These are phyloP conservation scores for Halophytophthora batemanensis DNA, from an alignment of 352 stramenopile genomes.

Conservation along the genomic window DNA sequence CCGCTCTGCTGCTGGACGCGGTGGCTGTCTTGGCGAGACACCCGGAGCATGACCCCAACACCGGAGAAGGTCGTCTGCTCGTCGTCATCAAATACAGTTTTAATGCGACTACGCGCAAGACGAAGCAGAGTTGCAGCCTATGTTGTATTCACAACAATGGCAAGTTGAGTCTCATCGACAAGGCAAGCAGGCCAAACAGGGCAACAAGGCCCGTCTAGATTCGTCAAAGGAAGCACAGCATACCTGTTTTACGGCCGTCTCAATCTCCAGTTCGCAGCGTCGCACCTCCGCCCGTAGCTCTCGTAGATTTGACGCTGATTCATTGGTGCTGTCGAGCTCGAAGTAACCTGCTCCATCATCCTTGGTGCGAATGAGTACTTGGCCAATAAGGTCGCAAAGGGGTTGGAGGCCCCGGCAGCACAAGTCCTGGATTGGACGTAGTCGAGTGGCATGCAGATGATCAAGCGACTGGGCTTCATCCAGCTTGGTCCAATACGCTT, in stretches of 20 bases:
- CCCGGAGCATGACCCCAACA: slow-evolving; percentile 34
- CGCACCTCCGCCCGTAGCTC: slow-evolving; percentile 17
- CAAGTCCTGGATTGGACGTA: slow-evolving; percentile 4
- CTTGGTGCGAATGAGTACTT: slow-evolving; percentile 3
- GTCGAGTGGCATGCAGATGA: neutral
- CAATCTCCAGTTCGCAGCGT: slow-evolving; percentile 25
- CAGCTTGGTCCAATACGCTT: slow-evolving; percentile 3
- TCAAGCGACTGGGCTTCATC: neutral
- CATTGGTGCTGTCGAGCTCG: neutral
- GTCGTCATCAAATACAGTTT: slow-evolving; percentile 37
- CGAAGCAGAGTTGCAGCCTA: slow-evolving; percentile 27
- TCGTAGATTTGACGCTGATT: slow-evolving; percentile 9
- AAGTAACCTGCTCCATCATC: neutral
- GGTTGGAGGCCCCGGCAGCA: slow-evolving; percentile 8
- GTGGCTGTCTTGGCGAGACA: slow-evolving; percentile 41
- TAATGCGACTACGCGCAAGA: slow-evolving; percentile 30
- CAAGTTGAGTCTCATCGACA: neutral
- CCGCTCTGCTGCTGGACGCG: slow-evolving; percentile 32
- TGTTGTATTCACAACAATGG: neutral
- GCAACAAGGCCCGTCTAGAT: too few relatives aligned
- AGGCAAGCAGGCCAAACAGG: too few relatives aligned
- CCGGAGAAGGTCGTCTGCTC: slow-evolving; percentile 10
- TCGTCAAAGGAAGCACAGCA: neutral
- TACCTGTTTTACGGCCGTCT: slow-evolving; percentile 19
- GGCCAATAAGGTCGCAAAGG: slow-evolving; percentile 18